phyloP scores from a whole-genome alignment of 2,329 filamentous ascomycete species.

The Dactylonectria estremocensis region DNA sequence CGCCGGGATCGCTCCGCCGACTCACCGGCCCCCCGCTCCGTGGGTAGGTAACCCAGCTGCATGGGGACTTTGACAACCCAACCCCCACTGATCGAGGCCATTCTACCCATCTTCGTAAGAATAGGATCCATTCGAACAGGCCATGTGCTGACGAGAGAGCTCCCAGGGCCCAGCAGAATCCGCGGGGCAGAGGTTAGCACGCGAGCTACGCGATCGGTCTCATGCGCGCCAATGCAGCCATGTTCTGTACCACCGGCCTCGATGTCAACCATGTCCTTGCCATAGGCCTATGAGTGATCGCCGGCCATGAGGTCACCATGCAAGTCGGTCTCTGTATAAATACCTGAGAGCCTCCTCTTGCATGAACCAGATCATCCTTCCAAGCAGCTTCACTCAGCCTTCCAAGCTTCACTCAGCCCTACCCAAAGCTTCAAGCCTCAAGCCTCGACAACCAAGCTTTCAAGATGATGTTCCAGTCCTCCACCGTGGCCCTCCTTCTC shows the following conservation, averaged over 20 bases:
- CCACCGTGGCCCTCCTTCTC: constrained; percentile 43
- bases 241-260: too few species aligned
- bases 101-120: too few species aligned
- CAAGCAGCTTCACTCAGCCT: constrained; percentile 38
- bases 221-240: not conserved
- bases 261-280: not conserved
- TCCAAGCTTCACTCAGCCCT: constrained; percentile 13
- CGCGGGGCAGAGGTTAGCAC: not conserved
- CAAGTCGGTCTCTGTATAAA: constrained; percentile 37
- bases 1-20: constrained; percentile 1
- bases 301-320: constrained; percentile 6
- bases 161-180: constrained; percentile 17
- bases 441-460: constrained; percentile 10
- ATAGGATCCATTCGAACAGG: not conserved
- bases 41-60: not conserved
- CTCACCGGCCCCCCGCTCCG: constrained; percentile 7
- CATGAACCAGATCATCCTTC: constrained; percentile 26
- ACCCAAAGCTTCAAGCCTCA: constrained; percentile 7
- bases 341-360: constrained; percentile 28
- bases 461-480: constrained; percentile 49
- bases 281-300: constrained; percentile 18
- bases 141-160: not conserved
- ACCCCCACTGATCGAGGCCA: constrained; percentile 29
- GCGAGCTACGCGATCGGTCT: not conserved
- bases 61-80: constrained; percentile 3